phyloP scores from a whole-genome alignment of 345 rosid genomes.

The Dovyalis caffra region DNA sequence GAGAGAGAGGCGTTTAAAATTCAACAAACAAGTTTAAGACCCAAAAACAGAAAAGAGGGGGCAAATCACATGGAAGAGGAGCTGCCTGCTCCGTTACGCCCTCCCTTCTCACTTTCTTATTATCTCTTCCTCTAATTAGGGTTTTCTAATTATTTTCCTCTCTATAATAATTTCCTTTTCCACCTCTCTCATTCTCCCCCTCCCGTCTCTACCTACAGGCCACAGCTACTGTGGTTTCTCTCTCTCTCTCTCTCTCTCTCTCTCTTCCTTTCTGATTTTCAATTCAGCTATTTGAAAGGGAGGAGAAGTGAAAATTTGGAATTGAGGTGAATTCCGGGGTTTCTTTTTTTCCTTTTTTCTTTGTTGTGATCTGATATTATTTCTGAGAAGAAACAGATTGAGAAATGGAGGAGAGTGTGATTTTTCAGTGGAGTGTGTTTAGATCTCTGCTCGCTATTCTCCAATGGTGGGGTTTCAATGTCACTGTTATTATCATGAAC shows the following conservation, averaged over 20 bases:
- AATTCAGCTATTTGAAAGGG: not conserved
- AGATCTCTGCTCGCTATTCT: conserved; percentile 93
- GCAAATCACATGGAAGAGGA: conserved; percentile 46
- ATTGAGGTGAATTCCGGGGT: conserved; percentile 13
- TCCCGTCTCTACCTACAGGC: not conserved
- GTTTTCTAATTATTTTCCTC: conserved; percentile 8
- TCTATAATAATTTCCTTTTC: not conserved
- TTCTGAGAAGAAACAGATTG: conserved; percentile 8
- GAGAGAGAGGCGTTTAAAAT: conserved; percentile 39
- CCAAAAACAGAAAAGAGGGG: conserved; percentile 10
- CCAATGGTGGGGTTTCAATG: conserved; percentile 98
- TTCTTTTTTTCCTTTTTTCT: not conserved
- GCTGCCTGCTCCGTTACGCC: conserved; percentile 47
- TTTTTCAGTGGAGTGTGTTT: conserved; percentile 61
- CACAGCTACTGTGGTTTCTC: not conserved
- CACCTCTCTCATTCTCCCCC: not conserved
- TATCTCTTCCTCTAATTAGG: conserved; percentile 18
- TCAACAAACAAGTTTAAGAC: conserved; percentile 15
- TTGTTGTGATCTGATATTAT: not conserved
- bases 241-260: not conserved
- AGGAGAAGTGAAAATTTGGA: not conserved
- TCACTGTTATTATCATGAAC: conserved; percentile 95
- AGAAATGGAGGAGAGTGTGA: conserved; percentile 70
- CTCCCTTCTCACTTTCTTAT: conserved; percentile 23
- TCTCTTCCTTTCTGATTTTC: not conserved